Conservation (phyloP, 257 asterid species). For the Cinchona pubescens region DNA sequence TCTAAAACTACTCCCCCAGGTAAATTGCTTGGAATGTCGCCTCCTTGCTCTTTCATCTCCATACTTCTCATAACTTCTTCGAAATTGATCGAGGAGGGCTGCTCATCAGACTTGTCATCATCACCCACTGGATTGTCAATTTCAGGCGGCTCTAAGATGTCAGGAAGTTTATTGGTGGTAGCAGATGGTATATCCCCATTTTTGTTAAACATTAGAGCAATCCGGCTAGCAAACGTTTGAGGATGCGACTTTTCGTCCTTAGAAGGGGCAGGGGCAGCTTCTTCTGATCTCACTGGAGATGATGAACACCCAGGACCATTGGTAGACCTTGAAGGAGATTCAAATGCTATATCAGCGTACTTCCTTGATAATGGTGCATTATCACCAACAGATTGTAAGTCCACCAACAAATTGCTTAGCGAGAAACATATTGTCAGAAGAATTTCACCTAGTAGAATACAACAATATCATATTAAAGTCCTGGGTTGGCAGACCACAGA, state of each 20-base stretch:
- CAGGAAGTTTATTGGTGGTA: slow-evolving; percentile 42
- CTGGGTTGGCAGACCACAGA: too few species aligned
- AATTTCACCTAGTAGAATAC: slow-evolving; percentile 59
- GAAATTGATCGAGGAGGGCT: slow-evolving; percentile 47
- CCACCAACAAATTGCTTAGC: slow-evolving; percentile 50
- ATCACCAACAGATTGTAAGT: slow-evolving; percentile 45
- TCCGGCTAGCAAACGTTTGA: slow-evolving; percentile 68
- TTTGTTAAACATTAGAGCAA: slow-evolving; percentile 81
- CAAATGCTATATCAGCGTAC: slow-evolving; percentile 35
- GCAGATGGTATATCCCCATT: slow-evolving; percentile 51
- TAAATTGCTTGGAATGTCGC: slow-evolving; percentile 61
- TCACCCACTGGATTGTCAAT: slow-evolving; percentile 30
- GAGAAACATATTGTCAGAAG: slow-evolving; percentile 79
- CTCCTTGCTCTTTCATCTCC: slow-evolving; percentile 62
- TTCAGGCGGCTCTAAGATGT: slow-evolving; percentile 51
- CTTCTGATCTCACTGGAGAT: slow-evolving; percentile 68
- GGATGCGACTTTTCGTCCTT: slow-evolving; percentile 60
- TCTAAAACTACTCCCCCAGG: slow-evolving; percentile 78
- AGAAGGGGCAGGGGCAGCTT: slow-evolving; percentile 33
- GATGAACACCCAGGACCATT: slow-evolving; percentile 38
- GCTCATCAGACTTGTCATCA: slow-evolving; percentile 50
- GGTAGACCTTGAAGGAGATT: slow-evolving; percentile 48
- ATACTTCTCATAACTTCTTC: slow-evolving; percentile 62
- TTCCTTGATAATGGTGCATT: slow-evolving; percentile 39
- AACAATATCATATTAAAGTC: slow-evolving; percentile 12